Conservation (phyloP, 176 grass and related monocot species). For the Triticum urartu region DNA sequence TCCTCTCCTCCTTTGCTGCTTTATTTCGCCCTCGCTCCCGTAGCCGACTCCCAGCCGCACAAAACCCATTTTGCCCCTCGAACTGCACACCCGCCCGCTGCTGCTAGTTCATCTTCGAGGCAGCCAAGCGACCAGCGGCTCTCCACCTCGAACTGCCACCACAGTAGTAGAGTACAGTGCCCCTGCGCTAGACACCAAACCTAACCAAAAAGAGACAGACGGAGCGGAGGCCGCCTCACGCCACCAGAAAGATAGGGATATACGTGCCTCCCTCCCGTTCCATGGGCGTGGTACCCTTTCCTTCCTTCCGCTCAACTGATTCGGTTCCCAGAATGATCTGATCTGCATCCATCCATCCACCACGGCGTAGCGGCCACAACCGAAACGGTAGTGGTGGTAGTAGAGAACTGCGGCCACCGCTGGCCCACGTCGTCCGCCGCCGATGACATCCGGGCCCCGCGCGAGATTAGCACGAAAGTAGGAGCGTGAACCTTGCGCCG, state of each 20-base stretch:
- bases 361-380: background rate
- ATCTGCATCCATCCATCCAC: background rate
- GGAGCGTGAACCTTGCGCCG: too few relatives aligned
- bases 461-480: background rate
- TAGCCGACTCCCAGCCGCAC: constrained; percentile 73
- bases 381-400: background rate
- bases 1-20: constrained; percentile 24
- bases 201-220: background rate
- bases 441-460: background rate
- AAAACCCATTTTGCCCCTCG: constrained; percentile 42
- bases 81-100: constrained; percentile 5
- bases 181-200: constrained; percentile 24
- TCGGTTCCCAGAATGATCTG: background rate
- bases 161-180: background rate
- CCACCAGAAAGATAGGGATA: constrained; percentile 7
- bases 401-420: background rate
- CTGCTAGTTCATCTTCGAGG: constrained; percentile 3
- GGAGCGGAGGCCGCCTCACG: background rate
- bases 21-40: constrained; percentile 22
- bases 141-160: background rate
- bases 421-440: background rate
- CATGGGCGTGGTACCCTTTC: background rate
- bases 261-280: background rate
- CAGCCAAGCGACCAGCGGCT: constrained; percentile 20
- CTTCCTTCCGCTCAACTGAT: background rate